phyloP scores from a whole-genome alignment of 176 grass and related monocot species.

The Triticum timopheevii region DNA sequence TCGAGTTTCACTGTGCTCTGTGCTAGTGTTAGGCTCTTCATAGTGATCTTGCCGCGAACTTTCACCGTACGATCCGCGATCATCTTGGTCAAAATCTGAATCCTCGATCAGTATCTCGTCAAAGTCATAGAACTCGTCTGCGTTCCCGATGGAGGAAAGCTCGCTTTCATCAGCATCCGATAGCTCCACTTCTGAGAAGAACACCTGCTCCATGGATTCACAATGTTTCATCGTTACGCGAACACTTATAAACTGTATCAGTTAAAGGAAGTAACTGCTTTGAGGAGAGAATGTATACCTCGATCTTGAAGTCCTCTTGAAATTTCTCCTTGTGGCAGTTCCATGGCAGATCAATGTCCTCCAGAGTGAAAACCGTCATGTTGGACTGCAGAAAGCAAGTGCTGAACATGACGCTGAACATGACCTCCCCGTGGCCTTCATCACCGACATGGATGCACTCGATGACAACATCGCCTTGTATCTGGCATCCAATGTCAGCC shows the following conservation, averaged over 20 bases:
- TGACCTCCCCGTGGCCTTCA: constrained; percentile 11
- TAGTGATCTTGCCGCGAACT: not conserved
- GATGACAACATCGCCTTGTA: constrained; percentile 55
- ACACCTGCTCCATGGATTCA: constrained; percentile 29
- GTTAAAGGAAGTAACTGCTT: not conserved
- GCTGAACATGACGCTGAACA: constrained; percentile 72
- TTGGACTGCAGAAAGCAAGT: constrained; percentile 59
- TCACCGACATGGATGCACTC: constrained; percentile 44
- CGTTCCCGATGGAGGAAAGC: constrained; percentile 23
- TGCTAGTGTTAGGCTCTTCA: not conserved
- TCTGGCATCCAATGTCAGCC: constrained; percentile 28
- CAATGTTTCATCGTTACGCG: not conserved
- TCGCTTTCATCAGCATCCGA: constrained; percentile 34
- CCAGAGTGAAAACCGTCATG: constrained; percentile 39
- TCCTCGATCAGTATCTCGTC: constrained; percentile 33
- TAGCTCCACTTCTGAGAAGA: constrained; percentile 46
- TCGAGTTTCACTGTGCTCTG: not conserved
- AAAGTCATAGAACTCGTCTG: constrained; percentile 47
- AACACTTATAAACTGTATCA: not conserved
- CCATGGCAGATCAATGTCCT: constrained; percentile 58
- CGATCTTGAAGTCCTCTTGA: constrained; percentile 54
- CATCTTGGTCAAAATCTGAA: not conserved
- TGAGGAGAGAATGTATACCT: constrained; percentile 28
- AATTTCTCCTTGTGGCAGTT: constrained; percentile 31
- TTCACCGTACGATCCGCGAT: not conserved